Evolutionary conservation across 2,329 filamentous ascomycete genomes (phyloP).

Genomic region (Fusarium avenaceum): DNA sequence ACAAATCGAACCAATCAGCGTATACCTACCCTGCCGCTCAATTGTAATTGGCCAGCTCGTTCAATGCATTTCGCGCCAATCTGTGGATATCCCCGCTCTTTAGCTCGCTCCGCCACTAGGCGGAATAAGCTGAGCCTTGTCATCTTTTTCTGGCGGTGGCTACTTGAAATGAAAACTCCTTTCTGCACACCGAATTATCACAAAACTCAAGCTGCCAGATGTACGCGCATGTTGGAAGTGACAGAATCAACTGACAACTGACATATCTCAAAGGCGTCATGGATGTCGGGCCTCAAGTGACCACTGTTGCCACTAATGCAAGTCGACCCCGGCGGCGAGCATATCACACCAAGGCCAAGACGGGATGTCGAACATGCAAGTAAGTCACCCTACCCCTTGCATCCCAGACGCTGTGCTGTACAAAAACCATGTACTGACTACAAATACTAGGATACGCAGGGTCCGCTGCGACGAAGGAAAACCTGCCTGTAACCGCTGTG

Average conservation of each 20-base stretch:
- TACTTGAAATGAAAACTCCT: not conserved
- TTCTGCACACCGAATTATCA: not conserved
- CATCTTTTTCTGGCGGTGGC: not conserved
- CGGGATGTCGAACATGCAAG: conserved; percentile 1
- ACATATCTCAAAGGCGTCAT: not conserved
- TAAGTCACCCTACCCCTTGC: not conserved
- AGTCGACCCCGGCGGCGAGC: not conserved
- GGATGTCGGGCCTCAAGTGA: not conserved
- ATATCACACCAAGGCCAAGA: not conserved
- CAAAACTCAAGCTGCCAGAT: not conserved
- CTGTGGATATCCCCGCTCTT: not conserved
- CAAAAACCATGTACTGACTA: not conserved
- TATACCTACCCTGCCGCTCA: accelerated
- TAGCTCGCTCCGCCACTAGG: not conserved
- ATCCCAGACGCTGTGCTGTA: too few relatives aligned
- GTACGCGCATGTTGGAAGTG: not conserved
- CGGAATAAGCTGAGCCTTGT: too few relatives aligned
- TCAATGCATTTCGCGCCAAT: not conserved
- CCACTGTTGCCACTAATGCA: accelerated
- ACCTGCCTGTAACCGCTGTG: conserved; percentile 14
- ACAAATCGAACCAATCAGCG: not conserved
- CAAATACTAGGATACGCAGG: not conserved
- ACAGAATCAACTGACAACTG: not conserved
- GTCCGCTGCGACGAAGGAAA: conserved; percentile 2
- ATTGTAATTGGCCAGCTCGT: conserved; percentile 2